Conservation (phyloP, 2,329 filamentous ascomycete species). For the Fonsecaea pedrosoi region DNA sequence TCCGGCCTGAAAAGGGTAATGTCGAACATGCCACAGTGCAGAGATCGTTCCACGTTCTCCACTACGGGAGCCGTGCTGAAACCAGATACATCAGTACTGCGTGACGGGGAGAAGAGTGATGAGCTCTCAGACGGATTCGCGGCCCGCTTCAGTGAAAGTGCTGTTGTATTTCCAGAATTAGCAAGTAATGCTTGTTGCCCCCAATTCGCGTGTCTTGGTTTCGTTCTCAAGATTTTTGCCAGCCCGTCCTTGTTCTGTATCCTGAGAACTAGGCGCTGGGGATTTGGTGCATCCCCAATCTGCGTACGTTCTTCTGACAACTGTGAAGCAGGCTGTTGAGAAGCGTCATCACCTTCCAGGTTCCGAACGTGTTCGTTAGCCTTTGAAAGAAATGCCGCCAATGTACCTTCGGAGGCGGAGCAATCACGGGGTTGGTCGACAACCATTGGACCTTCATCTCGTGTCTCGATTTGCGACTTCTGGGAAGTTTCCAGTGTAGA, state of each 20-base stretch:
- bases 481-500: background rate
- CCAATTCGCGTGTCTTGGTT: background rate
- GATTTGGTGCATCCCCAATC: background rate
- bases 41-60: background rate
- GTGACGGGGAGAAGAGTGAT: background rate
- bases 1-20: background rate
- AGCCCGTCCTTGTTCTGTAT: conserved; percentile 20
- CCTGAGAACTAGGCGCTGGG: conserved; percentile 23
- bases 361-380: background rate
- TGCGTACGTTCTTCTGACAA: background rate
- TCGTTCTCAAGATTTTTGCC: conserved; percentile 13
- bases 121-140: background rate
- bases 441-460: background rate
- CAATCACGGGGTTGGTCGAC: background rate
- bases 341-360: background rate
- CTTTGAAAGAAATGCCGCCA: background rate
- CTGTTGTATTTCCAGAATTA: background rate
- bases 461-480: background rate
- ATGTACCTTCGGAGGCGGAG: background rate
- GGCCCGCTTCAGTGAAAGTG: background rate
- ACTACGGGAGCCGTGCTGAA: background rate
- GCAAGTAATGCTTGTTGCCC: background rate
- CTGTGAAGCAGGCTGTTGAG: background rate
- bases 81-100: background rate
- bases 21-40: background rate